These are phyloP conservation scores for Yamadazyma diddensiae DNA, from an alignment of 1,139 yeast genomes.

Conservation along the genomic window DNA sequence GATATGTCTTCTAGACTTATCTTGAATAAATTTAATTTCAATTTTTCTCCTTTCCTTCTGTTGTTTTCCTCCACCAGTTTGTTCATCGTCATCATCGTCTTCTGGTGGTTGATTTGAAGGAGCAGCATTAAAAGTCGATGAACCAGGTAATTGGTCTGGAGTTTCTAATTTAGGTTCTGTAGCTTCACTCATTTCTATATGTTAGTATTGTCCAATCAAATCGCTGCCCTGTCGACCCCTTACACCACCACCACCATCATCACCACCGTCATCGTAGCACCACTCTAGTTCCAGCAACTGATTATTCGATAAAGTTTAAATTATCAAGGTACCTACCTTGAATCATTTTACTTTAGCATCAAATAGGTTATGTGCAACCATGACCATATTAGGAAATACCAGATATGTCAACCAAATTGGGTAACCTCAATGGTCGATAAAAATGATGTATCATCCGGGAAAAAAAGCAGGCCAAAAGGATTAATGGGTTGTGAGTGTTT, in stretches of 20 bases:
- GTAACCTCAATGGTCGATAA: slow-evolving; percentile 18
- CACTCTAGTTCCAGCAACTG: no score
- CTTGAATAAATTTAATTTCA: slow-evolving; percentile 95
- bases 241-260: neutral
- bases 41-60: slow-evolving; percentile 91
- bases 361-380: slow-evolving; percentile 20
- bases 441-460: neutral
- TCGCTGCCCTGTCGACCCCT: no score
- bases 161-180: slow-evolving; percentile 40
- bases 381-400: slow-evolving; percentile 21
- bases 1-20: slow-evolving; percentile 95
- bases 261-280: neutral
- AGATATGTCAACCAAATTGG: slow-evolving; percentile 21
- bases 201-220: no score
- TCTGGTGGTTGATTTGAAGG: slow-evolving; percentile 21
- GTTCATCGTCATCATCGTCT: slow-evolving; percentile 73
- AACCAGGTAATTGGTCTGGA: slow-evolving; percentile 26
- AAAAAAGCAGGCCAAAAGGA: neutral
- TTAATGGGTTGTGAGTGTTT: no score
- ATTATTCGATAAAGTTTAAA: no score
- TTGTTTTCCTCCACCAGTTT: slow-evolving; percentile 50
- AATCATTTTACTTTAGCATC: neutral
- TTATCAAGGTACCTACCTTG: neutral
- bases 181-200: slow-evolving; percentile 35
- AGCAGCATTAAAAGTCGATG: slow-evolving; percentile 14